Evolutionary conservation across 768 basidiomycete species (phyloP), one percentile per base, ranked within the genome.

Genomic region (Boletus fagicola): DNA sequence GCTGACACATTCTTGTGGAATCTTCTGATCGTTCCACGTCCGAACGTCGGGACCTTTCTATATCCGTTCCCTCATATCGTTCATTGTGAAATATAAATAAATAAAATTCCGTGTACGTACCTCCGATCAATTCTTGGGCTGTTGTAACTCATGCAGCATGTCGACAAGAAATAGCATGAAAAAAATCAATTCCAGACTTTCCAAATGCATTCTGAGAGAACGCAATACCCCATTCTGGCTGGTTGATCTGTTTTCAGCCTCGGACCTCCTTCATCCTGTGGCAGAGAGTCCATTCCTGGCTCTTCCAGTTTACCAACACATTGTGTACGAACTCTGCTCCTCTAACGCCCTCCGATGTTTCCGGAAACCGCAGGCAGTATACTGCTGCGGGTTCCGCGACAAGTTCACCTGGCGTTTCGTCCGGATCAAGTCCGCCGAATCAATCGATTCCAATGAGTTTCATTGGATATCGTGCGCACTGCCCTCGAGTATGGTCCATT

Each of bases 241-340:
- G n/a, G 24, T 45, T 56, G 53, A 15, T 24, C 30, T 12, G 44
- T 38, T 20, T 56, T 56, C 39, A 36, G 8, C 31, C 15, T 51
- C 24, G 49, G 16, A 4, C 4, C 2, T 24, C 7, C 24, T 20
- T 30, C 30, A 22, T 9, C 40, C n/a, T 44, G 28, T 16, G 45
- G 24, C 18, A 26, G 11, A 38, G 18, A 13, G 18, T 28, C 35
- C n/a, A 28, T 7, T 22, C 38, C 35, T 16, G 52, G 56, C 33
- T 44, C 49, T 40, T 40, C 39, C 39, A 11, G n/a, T n/a, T 9
- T 58, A 22, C 58, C 58, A 6, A 51, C 42, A 51, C 42, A 11
- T 56, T 64, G 7, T 61, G 56, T 36, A 52, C 54, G 10, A 67
- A 65, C 30, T 61, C 65, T 3, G 56, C 56, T 15, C 61, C 56